Base-by-base conservation (phyloP, 768 basidiomycete species). In the Atractiella rhizophila region DNA sequence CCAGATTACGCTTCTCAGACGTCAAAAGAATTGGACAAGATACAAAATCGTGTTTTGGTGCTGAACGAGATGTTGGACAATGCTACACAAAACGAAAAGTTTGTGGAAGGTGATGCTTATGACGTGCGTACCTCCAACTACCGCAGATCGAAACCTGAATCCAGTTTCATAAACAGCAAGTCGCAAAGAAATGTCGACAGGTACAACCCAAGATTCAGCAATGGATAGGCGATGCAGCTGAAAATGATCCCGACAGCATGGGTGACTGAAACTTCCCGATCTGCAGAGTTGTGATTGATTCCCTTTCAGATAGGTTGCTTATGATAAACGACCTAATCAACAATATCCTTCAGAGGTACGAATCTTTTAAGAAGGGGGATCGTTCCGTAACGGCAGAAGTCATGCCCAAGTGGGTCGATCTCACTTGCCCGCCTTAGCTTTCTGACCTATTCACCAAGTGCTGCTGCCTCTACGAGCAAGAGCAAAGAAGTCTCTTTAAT, bases 321-420 rank as follows among this genome's bases (percentile, higher is more conserved):
- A 72, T 96, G 57, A 86, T 86, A 46, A 98, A 98, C 58, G 91
- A 98, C 59, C 79, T 91, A 53, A 85, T 98, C 60, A 98, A 98
- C 61, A 77, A 71, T 16, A 82, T 85, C 12, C 59, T 94, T 12
- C 67, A 69, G 23, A 76, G 88, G 19, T 94, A 85, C 56, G 83
- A 94, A 44, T 74, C 82, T 0, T 94, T 77, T 67, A 82, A 82
- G 60, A 72, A 69, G 43, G 91, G 91, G 37, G 85, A 98, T 60
- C 86, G 71, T 55, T 62, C 63, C 2, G 56, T 58, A 19, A 60
- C 57, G 2, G 56, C 57, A 12, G 59, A 60, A 29, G 52, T 64
- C 30, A 58, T 61, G 21, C 59, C 59, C 10, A 51, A 61, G 60
- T 62, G 40, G 48, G 60, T 55, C n/a, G n/a, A n/a, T 16, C 15